Percentiles rank a stretch among this genome's conserved stretches.
Evolutionary conservation across 2,329 filamentous ascomycete genomes (phyloP).

Genomic region (Drechslerella dactyloides): DNA sequence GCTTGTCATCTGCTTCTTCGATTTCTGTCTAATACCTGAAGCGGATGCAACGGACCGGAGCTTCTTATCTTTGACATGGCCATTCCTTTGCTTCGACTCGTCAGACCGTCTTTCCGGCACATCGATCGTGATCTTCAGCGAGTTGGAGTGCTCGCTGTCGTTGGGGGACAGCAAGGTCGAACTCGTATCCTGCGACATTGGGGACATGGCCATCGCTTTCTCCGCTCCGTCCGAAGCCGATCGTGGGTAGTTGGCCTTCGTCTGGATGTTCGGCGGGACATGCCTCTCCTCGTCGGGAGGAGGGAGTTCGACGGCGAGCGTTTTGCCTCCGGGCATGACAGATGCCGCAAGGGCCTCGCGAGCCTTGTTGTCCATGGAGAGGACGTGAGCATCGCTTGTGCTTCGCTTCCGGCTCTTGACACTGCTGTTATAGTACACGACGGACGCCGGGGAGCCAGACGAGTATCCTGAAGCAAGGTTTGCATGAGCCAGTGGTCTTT

Average conservation of each 20-base stretch:
- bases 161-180: slow-evolving; percentile 45
- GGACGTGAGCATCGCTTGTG: slow-evolving; percentile 65
- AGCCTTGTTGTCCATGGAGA: slow-evolving; percentile 64
- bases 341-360: slow-evolving; percentile 33
- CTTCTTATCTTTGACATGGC: slow-evolving; percentile 35
- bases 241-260: slow-evolving; percentile 26
- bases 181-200: slow-evolving; percentile 40
- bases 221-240: slow-evolving; percentile 45
- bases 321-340: slow-evolving; percentile 41
- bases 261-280: slow-evolving; percentile 44
- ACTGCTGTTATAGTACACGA: slow-evolving; percentile 39
- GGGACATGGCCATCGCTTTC: slow-evolving; percentile 47
- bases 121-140: slow-evolving; percentile 41
- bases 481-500: slow-evolving; percentile 55
- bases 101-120: slow-evolving; percentile 41
- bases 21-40: slow-evolving; percentile 64
- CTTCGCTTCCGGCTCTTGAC: slow-evolving; percentile 54
- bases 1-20: slow-evolving; percentile 86
- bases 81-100: slow-evolving; percentile 42
- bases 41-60: slow-evolving; percentile 44
- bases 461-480: slow-evolving; percentile 62
- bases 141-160: slow-evolving; percentile 41
- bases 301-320: slow-evolving; percentile 36
- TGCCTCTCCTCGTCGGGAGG: slow-evolving; percentile 35
- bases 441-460: slow-evolving; percentile 68